Conservation (phyloP, 805 yeast genomes). For the Lipomyces chichibuensis region DNA sequence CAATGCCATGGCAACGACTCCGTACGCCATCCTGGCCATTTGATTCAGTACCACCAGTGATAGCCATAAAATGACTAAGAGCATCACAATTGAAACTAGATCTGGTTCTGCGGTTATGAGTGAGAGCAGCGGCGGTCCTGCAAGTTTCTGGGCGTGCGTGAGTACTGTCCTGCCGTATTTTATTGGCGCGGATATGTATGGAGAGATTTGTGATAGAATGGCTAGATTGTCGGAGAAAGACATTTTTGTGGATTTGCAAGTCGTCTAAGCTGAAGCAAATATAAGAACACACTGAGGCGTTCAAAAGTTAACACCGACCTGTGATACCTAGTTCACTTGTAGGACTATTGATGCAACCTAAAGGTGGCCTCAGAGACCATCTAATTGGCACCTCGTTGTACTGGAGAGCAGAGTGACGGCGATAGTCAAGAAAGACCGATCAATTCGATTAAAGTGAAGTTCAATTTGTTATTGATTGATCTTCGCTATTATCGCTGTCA, state of each 20-base stretch:
- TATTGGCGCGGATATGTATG: constrained; percentile 6
- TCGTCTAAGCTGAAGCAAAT: neutral
- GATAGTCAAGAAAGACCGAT: neutral
- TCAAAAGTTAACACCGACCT: neutral
- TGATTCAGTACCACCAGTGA: constrained; percentile 34
- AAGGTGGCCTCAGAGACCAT: neutral
- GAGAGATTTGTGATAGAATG: neutral
- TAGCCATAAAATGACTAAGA: constrained; percentile 33
- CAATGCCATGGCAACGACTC: constrained; percentile 26
- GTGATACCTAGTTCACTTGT: neutral
- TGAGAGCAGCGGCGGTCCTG: constrained; percentile 19
- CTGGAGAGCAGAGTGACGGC: neutral
- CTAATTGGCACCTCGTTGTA: neutral
- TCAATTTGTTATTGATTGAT: too few relatives aligned
- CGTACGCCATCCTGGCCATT: constrained; percentile 32
- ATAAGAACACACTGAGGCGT: neutral
- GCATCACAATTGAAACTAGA: constrained; percentile 26
- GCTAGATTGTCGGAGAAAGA: neutral
- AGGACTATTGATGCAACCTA: neutral
- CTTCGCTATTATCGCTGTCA: too few relatives aligned
- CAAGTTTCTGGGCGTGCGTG: constrained; percentile 10
- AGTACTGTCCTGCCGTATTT: neutral
- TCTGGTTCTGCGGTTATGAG: constrained; percentile 29
- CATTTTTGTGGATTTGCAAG: neutral
- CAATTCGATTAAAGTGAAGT: neutral